Evolutionary conservation across 805 yeast species (phyloP), one percentile per base, ranked within the genome.

Genomic region (Pachysolen tannophilus): DNA sequence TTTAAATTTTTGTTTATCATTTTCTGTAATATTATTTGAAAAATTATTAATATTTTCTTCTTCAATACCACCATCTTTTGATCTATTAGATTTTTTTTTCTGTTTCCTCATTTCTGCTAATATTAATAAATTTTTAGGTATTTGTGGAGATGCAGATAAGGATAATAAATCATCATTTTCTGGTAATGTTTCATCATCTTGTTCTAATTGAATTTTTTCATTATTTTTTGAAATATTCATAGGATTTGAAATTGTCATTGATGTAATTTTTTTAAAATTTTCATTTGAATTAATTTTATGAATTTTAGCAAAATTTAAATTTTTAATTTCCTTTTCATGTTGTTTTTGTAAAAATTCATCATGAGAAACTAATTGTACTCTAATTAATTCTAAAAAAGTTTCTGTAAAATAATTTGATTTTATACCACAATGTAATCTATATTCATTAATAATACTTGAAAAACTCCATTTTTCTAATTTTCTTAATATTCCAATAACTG

Each of bases 391-490:
- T 30, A 90, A 58, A 46, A 82, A 86, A 4, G 79, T 79, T 51
- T 88, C 96, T 15, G 86, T 84, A 44, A 71, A 74, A 52, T 86
- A 87, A 47, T 78, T 86, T 30, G 81, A 67, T 45, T 81, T 76
- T 44, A 73, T 75, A 20, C 86, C 82, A 15, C 84, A 67, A 55
- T 76, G 83, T 7, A 83, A 65, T 35, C 95, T 64, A 56, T 86
- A 92, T 54, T 90, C 97, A 47, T 80, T 81, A 16, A 87, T 71
- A 5, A 90, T 75, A 14, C 94, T 79, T 17, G 88, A 75, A 51
- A 82, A 81, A 46, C 78, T 80, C 97, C 97, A 90, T 57, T 82
- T 82, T 56, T 85, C 92, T 26, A 88, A 65, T 52, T 81, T 78
- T 34, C 98, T 65, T 23, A 92, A 58, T 2, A 88, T 64, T 0